Percentiles rank a stretch among this genome's conserved stretches.
Evolutionary conservation across 2,329 filamentous ascomycete genomes (phyloP).

Genomic region (Diaporthe sp.): DNA sequence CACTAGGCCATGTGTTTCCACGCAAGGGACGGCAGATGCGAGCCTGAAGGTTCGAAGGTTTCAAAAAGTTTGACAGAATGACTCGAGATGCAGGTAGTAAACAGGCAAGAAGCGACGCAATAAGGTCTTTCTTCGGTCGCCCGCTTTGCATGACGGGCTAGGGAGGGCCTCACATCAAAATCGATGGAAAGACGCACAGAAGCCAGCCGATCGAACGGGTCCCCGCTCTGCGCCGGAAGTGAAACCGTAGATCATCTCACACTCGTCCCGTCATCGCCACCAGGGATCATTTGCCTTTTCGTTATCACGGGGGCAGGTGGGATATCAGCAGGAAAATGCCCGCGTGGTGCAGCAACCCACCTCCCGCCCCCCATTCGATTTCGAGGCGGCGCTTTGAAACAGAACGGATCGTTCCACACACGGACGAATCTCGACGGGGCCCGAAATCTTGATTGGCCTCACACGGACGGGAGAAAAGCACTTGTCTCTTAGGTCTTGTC

Average conservation of each 20-base stretch:
- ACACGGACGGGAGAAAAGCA: conserved; percentile 16
- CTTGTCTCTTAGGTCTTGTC: neutral
- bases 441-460: conserved; percentile 25
- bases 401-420: conserved; percentile 29
- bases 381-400: conserved; percentile 29
- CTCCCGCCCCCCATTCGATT: neutral
- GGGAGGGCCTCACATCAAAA: conserved; percentile 12
- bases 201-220: conserved; percentile 36
- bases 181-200: conserved; percentile 32
- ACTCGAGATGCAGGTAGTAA: neutral
- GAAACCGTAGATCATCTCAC: conserved; percentile 40
- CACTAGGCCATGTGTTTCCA: neutral
- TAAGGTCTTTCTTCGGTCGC: neutral
- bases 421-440: neutral
- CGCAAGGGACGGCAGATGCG: neutral
- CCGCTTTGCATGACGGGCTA: conserved; percentile 11
- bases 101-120: neutral
- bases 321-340: conserved; percentile 23
- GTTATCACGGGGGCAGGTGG: conserved; percentile 2
- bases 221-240: conserved; percentile 34
- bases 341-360: neutral
- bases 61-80: conserved; percentile 5
- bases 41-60: conserved; percentile 12
- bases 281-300: conserved; percentile 14
- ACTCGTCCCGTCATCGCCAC: conserved; percentile 30